Evolutionary conservation across 2,329 filamentous ascomycete genomes (phyloP), one percentile per base, ranked within the genome.

Genomic region (Aspergillaceae sp.): DNA sequence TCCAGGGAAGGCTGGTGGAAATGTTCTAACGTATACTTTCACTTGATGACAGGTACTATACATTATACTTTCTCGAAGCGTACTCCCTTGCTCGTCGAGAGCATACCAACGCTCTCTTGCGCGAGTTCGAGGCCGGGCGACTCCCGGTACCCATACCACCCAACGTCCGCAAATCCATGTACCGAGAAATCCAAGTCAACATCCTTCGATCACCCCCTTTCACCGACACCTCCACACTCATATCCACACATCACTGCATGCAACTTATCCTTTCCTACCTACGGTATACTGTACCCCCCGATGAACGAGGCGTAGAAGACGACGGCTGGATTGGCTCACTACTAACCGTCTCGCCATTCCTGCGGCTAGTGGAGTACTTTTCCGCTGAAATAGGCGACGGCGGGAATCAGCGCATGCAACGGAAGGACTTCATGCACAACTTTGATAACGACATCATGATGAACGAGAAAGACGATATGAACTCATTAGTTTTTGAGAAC

Each of bases 321-420:
- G 64, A 68, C 40, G 61, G 60, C 11, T 68, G 67, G 62, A 68
- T 70, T 34, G 65, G 62, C 44, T 69, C 67, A 6, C 55, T 71
- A 11, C 63, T 70, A 11, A 64, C 65, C 1, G 50, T 65, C 4
- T 67, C 66, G 7, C 65, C 67, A 3, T 68, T 70, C 37, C 51
- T 53, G 26, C 65, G 67, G 3, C 61, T 69, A 5, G 62, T 67
- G 30, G 66, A 71, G 44, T 70, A 64, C 45, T 69, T 71, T 53
- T 69, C 67, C 2, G 68, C 68, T 0, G 68, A 70, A 46, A 70
- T 70, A 30, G 67, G 67, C 4, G 64, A 69, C 33, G 66, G 67
- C 4, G 60, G 63, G 29, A 69, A 59, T 45, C 66, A 67, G 48
- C 61, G 67, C 26, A 53, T 60, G 48, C 65, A 69, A 48, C 62